Evolutionary conservation across 352 stramenopile genomes (phyloP).

Genomic region (Phytophthora meadii): DNA sequence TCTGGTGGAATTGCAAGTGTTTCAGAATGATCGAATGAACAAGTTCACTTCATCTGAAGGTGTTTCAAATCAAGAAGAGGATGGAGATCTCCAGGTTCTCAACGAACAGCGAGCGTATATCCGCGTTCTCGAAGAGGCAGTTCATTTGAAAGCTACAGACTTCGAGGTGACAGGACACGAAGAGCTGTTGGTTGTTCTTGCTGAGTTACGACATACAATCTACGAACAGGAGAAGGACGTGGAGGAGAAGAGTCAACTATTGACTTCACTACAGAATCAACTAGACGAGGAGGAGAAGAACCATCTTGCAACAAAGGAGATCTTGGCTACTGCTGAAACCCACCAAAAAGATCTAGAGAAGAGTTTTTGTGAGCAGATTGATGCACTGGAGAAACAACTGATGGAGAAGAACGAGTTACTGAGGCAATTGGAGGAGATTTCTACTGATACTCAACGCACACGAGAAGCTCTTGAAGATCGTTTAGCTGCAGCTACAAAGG

Average conservation of each 20-base stretch:
- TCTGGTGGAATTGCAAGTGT: constrained; percentile 45
- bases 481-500: constrained; percentile 29
- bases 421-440: constrained; percentile 14
- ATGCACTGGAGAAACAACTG: constrained; percentile 37
- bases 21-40: constrained; percentile 40
- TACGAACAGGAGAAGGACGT: constrained; percentile 76
- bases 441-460: constrained; percentile 15
- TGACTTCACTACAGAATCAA: constrained; percentile 25
- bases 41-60: constrained; percentile 11
- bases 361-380: constrained; percentile 33
- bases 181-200: constrained; percentile 77
- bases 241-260: constrained; percentile 25
- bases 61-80: constrained; percentile 6
- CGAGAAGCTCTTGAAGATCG: constrained; percentile 33
- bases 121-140: constrained; percentile 76
- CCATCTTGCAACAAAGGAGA: constrained; percentile 30
- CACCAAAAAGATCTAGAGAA: constrained; percentile 31
- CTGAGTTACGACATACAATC: constrained; percentile 79
- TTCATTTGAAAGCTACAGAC: constrained; percentile 76
- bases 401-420: constrained; percentile 33
- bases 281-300: constrained; percentile 35
- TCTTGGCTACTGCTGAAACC: constrained; percentile 16
- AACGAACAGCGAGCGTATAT: constrained; percentile 74
- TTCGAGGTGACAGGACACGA: constrained; percentile 75
- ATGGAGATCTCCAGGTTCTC: constrained; percentile 11